Conservation (phyloP, 805 yeast genomes). For the Tetrapisispora namnaoensis region DNA sequence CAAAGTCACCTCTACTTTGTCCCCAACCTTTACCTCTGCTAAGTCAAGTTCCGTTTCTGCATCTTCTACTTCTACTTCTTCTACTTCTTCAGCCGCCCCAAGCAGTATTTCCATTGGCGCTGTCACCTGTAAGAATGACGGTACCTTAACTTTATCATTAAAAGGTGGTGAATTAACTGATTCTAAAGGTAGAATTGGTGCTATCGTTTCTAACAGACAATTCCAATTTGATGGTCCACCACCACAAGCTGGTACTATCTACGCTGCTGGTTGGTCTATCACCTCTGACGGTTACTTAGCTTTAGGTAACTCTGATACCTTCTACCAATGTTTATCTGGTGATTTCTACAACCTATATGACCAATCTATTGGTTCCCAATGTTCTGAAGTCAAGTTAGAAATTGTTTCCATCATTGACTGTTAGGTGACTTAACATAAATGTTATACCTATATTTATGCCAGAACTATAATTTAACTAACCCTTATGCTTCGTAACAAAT, state of each 20-base stretch:
- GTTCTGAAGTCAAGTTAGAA: conserved; percentile 44
- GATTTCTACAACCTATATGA: conserved; percentile 61
- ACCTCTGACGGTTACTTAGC: conserved; percentile 46
- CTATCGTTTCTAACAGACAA: conserved; percentile 63
- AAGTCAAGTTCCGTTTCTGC: conserved; percentile 31
- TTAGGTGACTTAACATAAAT: conserved; percentile 7
- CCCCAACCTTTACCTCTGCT: conserved; percentile 30
- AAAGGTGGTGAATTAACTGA: conserved; percentile 41
- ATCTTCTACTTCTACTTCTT: conserved; percentile 11
- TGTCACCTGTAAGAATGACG: conserved; percentile 31
- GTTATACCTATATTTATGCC: neutral
- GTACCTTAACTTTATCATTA: conserved; percentile 43
- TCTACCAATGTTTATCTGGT: conserved; percentile 61
- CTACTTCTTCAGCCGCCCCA: conserved; percentile 11
- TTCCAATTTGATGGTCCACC: conserved; percentile 70
- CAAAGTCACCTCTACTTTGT: conserved; percentile 9
- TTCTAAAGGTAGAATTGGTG: conserved; percentile 49
- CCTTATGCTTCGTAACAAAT: neutral
- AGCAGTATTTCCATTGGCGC: conserved; percentile 9
- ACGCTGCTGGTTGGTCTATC: conserved; percentile 51
- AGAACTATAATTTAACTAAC: neutral
- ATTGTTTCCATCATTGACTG: conserved; percentile 39
- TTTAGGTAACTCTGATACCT: conserved; percentile 43
- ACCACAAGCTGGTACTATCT: conserved; percentile 58
- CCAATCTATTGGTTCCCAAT: conserved; percentile 42